Evolutionary conservation across 306 rosid genomes (phyloP).

Genomic region (Crataegus laevigata): DNA sequence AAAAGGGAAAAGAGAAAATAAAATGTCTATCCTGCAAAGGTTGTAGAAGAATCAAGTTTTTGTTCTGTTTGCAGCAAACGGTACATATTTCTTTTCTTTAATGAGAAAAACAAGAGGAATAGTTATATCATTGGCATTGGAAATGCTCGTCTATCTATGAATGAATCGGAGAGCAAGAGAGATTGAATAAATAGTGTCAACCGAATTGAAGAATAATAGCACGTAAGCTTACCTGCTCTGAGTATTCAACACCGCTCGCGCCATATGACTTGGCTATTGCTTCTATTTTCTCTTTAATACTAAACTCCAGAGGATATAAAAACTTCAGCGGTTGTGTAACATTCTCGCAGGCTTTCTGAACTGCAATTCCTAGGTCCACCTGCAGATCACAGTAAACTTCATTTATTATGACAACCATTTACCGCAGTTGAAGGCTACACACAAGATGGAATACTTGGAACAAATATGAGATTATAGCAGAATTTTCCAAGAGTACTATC

Average conservation of each 20-base stretch:
- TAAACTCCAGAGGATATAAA: slow-evolving; percentile 63
- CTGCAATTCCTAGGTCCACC: slow-evolving; percentile 90
- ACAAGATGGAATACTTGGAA: not conserved
- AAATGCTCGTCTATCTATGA: not conserved
- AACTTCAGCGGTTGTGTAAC: slow-evolving; percentile 67
- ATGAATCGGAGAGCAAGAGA: not conserved
- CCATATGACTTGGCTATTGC: slow-evolving; percentile 95
- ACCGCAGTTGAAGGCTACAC: not conserved
- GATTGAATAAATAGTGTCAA: not conserved
- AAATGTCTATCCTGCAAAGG: not conserved
- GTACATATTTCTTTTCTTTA: too few relatives aligned
- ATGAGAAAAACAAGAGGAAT: not conserved
- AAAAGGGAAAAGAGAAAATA: not conserved
- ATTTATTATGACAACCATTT: slow-evolving; percentile 10
- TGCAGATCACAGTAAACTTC: slow-evolving; percentile 26
- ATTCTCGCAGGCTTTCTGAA: slow-evolving; percentile 85
- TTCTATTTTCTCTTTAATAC: slow-evolving; percentile 86
- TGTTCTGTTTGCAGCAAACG: not conserved
- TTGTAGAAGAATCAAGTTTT: not conserved
- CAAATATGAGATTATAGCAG: not conserved
- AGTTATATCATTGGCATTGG: not conserved
- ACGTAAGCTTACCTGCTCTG: slow-evolving; percentile 64
- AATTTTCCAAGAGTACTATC: not conserved
- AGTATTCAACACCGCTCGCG: slow-evolving; percentile 77
- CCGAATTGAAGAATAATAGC: not conserved